Percentiles rank a stretch among this genome's conserved stretches.
Conservation (phyloP, 495 filamentous ascomycete species). For the Penicillium canariense region DNA sequence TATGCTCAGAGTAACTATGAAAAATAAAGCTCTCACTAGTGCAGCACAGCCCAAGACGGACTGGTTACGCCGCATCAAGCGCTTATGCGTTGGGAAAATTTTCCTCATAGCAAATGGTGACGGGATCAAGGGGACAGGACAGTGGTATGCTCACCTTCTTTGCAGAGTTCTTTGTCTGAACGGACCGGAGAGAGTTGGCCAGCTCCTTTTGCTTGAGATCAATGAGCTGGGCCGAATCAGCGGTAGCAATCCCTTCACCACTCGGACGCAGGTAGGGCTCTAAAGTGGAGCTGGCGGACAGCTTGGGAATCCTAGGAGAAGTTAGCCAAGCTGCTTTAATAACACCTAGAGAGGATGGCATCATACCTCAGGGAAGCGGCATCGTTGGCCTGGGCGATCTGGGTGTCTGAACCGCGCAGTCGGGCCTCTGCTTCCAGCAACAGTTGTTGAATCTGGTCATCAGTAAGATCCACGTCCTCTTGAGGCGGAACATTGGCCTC, state of each 20-base stretch:
- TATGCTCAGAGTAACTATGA: slow-evolving; percentile 99
- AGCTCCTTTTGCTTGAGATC: slow-evolving; percentile 40
- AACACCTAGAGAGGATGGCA: not conserved
- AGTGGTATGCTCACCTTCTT: slow-evolving; percentile 45
- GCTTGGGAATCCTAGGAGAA: slow-evolving; percentile 36
- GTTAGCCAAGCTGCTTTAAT: not conserved
- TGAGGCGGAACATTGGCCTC: slow-evolving; percentile 13
- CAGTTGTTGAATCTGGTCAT: slow-evolving; percentile 61
- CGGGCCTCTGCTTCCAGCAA: slow-evolving; percentile 63
- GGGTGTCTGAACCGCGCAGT: slow-evolving; percentile 37
- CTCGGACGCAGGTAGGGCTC: slow-evolving; percentile 50
- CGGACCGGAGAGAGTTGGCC: slow-evolving; percentile 38
- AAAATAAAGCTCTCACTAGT: slow-evolving; percentile 67
- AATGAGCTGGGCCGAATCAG: slow-evolving; percentile 48
- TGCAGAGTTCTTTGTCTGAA: slow-evolving; percentile 34
- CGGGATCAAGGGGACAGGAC: slow-evolving; percentile 3
- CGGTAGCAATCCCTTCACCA: slow-evolving; percentile 41
- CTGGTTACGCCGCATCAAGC: slow-evolving; percentile 62
- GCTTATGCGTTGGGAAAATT: slow-evolving; percentile 55
- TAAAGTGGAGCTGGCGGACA: slow-evolving; percentile 36
- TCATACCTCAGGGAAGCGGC: slow-evolving; percentile 22
- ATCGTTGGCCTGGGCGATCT: slow-evolving; percentile 8
- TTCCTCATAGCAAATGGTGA: slow-evolving; percentile 61
- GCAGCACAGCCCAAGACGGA: slow-evolving; percentile 77
- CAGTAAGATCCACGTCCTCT: slow-evolving; percentile 31